These are phyloP conservation scores for Xylariaceae sp. DNA, from an alignment of 2,329 filamentous ascomycete genomes.

Conservation along the genomic window DNA sequence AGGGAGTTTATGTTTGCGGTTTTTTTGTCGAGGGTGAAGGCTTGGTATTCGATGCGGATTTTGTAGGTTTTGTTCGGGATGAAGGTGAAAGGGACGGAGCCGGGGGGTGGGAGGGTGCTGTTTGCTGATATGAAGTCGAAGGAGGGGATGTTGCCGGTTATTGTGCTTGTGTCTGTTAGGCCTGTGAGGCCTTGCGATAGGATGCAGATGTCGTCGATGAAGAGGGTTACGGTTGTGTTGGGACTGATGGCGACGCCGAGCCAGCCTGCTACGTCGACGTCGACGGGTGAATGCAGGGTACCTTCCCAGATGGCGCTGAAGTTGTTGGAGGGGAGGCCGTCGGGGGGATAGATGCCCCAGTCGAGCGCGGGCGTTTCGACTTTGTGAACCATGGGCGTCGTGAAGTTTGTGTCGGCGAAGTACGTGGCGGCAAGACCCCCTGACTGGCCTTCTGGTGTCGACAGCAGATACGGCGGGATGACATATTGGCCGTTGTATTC, in stretches of 20 bases:
- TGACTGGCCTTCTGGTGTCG: constrained; percentile 30
- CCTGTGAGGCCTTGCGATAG: constrained; percentile 25
- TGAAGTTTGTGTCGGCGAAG: constrained; percentile 38
- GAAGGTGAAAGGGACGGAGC: constrained; percentile 37
- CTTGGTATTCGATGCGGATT: constrained; percentile 39
- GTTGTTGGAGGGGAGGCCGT: constrained; percentile 39
- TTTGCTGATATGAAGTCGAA: constrained; percentile 35
- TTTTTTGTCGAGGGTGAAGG: constrained; percentile 38
- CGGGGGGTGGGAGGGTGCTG: constrained; percentile 34
- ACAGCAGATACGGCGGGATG: constrained; percentile 39
- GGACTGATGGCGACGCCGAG: constrained; percentile 38
- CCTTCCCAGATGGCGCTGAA: constrained; percentile 43
- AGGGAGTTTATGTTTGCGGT: constrained; percentile 37
- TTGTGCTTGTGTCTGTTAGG: constrained; percentile 28
- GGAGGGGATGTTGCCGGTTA: constrained; percentile 39
- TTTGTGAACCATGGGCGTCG: constrained; percentile 26
- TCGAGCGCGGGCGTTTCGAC: constrained; percentile 38
- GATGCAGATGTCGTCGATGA: constrained; percentile 33
- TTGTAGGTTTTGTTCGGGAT: constrained; percentile 31
- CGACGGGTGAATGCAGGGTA: constrained; percentile 34
- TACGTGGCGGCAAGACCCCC: constrained; percentile 39
- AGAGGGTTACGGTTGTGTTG: constrained; percentile 38
- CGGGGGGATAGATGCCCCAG: constrained; percentile 42
- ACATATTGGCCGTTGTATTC: constrained; percentile 41
- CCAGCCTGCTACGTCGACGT: constrained; percentile 37